Evolutionary conservation across 306 rosid genomes (phyloP).

Genomic region (Mimosa bimucronata): DNA sequence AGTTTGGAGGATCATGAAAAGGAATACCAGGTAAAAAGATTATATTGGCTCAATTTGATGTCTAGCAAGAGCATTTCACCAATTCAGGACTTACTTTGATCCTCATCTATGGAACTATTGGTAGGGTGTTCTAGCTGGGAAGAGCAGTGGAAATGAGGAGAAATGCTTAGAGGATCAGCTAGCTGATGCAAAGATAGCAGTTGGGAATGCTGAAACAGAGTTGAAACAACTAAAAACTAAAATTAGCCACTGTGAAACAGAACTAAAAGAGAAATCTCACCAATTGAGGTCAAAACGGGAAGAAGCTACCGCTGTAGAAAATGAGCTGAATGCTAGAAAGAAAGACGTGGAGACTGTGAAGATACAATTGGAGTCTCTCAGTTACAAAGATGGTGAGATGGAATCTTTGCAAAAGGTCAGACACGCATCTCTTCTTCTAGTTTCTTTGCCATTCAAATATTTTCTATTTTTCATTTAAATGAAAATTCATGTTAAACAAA

Average conservation of each 20-base stretch:
- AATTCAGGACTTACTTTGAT: slow-evolving; percentile 11
- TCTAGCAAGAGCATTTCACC: background rate
- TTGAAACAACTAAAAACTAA: slow-evolving; percentile 79
- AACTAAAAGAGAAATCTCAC: slow-evolving; percentile 71
- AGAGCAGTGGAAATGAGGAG: slow-evolving; percentile 90
- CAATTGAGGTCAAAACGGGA: slow-evolving; percentile 80
- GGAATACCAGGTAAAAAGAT: slow-evolving; percentile 76
- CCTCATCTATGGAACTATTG: slow-evolving; percentile 32
- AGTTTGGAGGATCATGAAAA: slow-evolving; percentile 75
- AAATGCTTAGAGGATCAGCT: slow-evolving; percentile 92
- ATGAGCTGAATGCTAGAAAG: slow-evolving; percentile 62
- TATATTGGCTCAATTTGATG: slow-evolving; percentile 17
- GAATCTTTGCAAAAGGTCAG: slow-evolving; percentile 83
- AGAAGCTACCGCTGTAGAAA: slow-evolving; percentile 85
- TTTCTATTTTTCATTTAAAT: slow-evolving; percentile 21
- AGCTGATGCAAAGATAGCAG: slow-evolving; percentile 89
- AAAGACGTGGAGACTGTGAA: slow-evolving; percentile 69
- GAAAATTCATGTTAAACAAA: slow-evolving; percentile 28
- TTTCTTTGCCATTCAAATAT: slow-evolving; percentile 32
- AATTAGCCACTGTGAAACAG: slow-evolving; percentile 83
- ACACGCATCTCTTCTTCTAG: slow-evolving; percentile 36
- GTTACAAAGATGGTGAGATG: slow-evolving; percentile 83
- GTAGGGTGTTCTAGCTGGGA: slow-evolving; percentile 90
- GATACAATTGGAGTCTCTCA: slow-evolving; percentile 65
- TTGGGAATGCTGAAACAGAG: slow-evolving; percentile 90